phyloP scores from a whole-genome alignment of 257 asterid species.

The Solanum chilense region DNA sequence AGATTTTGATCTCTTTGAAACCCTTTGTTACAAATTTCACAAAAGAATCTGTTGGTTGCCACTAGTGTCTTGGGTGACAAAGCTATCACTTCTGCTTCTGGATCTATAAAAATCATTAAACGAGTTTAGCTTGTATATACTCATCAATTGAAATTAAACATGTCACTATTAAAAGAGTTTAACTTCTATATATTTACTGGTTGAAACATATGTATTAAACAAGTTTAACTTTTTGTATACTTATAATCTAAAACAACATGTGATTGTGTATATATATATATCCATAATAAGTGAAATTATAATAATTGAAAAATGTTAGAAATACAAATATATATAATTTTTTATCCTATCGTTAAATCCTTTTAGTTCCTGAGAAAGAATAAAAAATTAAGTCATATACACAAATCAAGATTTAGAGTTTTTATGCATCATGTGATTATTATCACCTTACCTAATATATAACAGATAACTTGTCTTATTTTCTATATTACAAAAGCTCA shows the following conservation, averaged over 20 bases:
- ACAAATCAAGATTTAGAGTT: background rate
- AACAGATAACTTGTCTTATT: background rate
- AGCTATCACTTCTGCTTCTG: constrained; percentile 87
- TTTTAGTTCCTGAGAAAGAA: background rate
- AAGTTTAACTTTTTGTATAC: background rate
- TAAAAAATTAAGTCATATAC: background rate
- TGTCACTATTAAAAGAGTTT: background rate
- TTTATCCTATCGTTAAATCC: background rate
- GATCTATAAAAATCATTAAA: constrained; percentile 28
- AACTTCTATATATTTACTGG: background rate
- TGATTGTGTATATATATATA: background rate
- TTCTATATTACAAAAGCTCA: background rate
- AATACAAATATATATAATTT: background rate
- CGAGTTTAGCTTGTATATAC: background rate
- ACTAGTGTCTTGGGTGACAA: constrained; percentile 66
- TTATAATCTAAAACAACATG: background rate
- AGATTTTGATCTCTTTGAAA: constrained; percentile 88
- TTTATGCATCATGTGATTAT: background rate
- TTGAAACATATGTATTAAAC: background rate
- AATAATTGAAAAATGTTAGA: background rate
- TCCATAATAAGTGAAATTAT: background rate
- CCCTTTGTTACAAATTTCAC: constrained; percentile 89
- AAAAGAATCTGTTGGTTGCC: constrained; percentile 82
- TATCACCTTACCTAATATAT: background rate
- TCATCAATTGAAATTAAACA: background rate